Evolutionary conservation across 371 early-diverging fungal genomes (phyloP).

Genomic region (Mortierella sp.): DNA sequence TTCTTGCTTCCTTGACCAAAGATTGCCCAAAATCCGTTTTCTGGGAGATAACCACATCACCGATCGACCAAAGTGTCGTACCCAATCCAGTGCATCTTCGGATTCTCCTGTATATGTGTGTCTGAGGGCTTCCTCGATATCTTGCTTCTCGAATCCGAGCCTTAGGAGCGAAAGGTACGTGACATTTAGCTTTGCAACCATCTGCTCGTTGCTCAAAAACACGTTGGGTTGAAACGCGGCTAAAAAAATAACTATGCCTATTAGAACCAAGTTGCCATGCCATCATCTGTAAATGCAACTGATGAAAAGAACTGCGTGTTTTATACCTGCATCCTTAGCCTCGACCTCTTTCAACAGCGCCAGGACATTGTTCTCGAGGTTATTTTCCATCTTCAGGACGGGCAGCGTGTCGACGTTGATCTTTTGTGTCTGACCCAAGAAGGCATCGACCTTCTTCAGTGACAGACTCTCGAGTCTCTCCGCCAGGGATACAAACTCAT

Average conservation of each 20-base stretch:
- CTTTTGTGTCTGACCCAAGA: constrained; percentile 44
- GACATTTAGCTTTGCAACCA: constrained; percentile 62
- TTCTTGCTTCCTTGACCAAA: too few species aligned
- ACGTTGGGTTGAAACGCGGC: constrained; percentile 35
- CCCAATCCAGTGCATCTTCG: constrained; percentile 69
- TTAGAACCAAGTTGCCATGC: too few species aligned
- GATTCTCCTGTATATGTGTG: constrained; percentile 60
- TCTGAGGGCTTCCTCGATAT: constrained; percentile 62
- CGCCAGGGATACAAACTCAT: constrained; percentile 44
- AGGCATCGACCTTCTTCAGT: constrained; percentile 46
- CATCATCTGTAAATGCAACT: too few species aligned
- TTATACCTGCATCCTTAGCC: constrained; percentile 45
- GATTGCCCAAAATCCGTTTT: too few species aligned
- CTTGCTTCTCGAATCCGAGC: constrained; percentile 60
- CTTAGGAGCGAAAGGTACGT: constrained; percentile 61
- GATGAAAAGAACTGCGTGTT: too few species aligned
- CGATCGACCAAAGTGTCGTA: too few species aligned
- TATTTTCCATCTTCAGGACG: constrained; percentile 48
- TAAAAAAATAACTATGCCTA: too few species aligned
- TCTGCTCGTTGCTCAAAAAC: constrained; percentile 51
- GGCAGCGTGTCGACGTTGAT: constrained; percentile 50
- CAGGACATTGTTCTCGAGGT: constrained; percentile 47
- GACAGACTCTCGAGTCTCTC: constrained; percentile 44
- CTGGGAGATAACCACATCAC: too few species aligned
- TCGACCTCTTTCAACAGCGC: constrained; percentile 41